Conservation (phyloP, 208 protist genomes). For the Phytomonas francai region DNA sequence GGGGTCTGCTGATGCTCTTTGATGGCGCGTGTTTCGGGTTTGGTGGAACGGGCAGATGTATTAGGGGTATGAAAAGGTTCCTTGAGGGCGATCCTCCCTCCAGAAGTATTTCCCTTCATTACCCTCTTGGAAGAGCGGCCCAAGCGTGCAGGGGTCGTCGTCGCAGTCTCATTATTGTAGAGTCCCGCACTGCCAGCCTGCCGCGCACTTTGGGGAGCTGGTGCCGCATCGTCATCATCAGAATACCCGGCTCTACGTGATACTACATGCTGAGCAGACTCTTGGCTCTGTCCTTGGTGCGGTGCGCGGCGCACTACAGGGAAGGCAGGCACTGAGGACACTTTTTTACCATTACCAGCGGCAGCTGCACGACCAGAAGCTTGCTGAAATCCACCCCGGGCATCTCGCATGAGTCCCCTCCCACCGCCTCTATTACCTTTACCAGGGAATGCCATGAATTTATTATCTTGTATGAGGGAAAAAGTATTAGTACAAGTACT, state of each 20-base stretch:
- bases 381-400: not conserved
- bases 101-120: not conserved
- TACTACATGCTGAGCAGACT: not conserved
- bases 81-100: not conserved
- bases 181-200: not conserved
- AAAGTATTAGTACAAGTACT: not conserved
- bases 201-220: not conserved
- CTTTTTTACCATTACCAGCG: not conserved
- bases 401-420: not conserved
- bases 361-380: not conserved
- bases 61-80: not conserved
- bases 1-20: not conserved
- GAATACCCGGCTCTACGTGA: not conserved
- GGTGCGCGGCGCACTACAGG: not conserved
- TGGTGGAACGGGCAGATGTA: not conserved
- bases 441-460: not conserved
- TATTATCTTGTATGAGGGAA: not conserved
- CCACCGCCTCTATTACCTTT: not conserved
- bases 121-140: not conserved
- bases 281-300: not conserved
- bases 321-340: slow-evolving; percentile 3
- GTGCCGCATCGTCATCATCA: not conserved
- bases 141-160: not conserved
- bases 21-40: not conserved
- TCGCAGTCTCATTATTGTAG: not conserved